A percentile compares a stretch with the other conserved stretches of the same genome.
Conservation (phyloP, 139 green algal genomes). For the Coelastrella sp. region DNA sequence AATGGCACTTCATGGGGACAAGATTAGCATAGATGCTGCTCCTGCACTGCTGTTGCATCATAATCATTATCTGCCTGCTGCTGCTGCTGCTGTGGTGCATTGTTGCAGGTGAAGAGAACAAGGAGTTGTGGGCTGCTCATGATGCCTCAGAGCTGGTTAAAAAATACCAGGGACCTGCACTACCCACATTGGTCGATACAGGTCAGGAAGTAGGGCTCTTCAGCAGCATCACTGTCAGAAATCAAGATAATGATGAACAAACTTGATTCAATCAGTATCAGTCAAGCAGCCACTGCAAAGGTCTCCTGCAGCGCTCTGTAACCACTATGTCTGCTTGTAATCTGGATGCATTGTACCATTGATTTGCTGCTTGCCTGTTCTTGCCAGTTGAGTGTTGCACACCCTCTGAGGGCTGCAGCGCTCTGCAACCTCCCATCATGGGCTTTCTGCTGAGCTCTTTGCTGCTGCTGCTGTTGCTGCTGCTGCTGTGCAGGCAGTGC, state of each 20-base stretch:
- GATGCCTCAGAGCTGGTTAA: slow-evolving; percentile 89
- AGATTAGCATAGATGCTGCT: background rate
- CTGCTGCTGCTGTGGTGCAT: background rate
- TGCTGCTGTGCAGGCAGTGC: slow-evolving; percentile 6
- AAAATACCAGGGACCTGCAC: slow-evolving; percentile 56
- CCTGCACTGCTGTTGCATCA: background rate
- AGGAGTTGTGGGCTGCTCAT: slow-evolving; percentile 81
- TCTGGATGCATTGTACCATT: no score
- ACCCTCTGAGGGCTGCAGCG: background rate
- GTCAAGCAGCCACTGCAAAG: background rate
- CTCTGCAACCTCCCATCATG: background rate
- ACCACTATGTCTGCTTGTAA: no score
- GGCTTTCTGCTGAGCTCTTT: background rate
- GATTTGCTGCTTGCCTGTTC: no score
- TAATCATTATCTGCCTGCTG: background rate
- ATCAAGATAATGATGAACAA: no score
- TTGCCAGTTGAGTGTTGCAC: no score
- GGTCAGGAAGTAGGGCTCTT: slow-evolving; percentile 43
- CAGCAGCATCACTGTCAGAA: no score
- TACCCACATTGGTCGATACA: slow-evolving; percentile 77
- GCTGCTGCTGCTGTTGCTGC: background rate
- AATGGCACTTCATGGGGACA: background rate
- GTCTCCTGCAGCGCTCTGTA: no score
- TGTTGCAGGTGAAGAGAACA: slow-evolving; percentile 76
- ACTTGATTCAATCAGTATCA: background rate